Evolutionary conservation across 1,139 yeast species (phyloP).

Genomic region (Geotrichum siamense): DNA sequence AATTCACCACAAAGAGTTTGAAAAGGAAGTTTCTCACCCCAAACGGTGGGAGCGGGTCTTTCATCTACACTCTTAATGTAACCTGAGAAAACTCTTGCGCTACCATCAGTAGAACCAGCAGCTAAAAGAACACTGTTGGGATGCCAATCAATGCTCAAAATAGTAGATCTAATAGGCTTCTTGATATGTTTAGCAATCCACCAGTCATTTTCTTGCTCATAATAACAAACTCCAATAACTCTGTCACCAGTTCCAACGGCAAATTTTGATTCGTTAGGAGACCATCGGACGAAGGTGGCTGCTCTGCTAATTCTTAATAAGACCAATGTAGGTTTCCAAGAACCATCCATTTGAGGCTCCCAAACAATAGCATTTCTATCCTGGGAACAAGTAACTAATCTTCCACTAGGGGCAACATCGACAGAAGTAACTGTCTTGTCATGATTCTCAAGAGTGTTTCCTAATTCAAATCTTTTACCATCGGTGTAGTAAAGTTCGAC

Average conservation of each 20-base stretch:
- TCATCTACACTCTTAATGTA: conserved; percentile 83
- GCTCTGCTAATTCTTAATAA: conserved; percentile 88
- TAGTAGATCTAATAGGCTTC: conserved; percentile 84
- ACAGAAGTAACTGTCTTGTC: conserved; percentile 94
- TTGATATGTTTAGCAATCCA: conserved; percentile 97
- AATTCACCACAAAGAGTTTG: conserved; percentile 87
- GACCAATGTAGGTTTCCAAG: conserved; percentile 83
- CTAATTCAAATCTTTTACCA: conserved; percentile 39
- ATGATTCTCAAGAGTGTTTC: conserved; percentile 70
- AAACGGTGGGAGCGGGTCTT: conserved; percentile 71
- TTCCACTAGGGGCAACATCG: conserved; percentile 83
- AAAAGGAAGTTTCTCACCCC: conserved; percentile 97
- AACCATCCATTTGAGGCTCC: conserved; percentile 61
- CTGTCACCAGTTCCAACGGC: conserved; percentile 97
- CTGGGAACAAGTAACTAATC: conserved; percentile 93
- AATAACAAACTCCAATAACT: conserved; percentile 90
- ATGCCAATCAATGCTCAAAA: conserved; percentile 87
- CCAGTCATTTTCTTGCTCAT: conserved; percentile 96
- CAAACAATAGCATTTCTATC: conserved; percentile 97
- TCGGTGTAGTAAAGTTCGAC: conserved; percentile 67
- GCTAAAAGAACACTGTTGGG: conserved; percentile 85
- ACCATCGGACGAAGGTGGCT: conserved; percentile 91
- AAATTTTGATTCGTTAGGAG: conserved; percentile 85
- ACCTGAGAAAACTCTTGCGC: conserved; percentile 88
- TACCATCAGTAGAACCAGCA: conserved; percentile 92